Evolutionary conservation across 1,284 basidiomycete genomes (phyloP), one percentile per base, ranked within the genome.

Genomic region (Cryptococcus depauperatus): DNA sequence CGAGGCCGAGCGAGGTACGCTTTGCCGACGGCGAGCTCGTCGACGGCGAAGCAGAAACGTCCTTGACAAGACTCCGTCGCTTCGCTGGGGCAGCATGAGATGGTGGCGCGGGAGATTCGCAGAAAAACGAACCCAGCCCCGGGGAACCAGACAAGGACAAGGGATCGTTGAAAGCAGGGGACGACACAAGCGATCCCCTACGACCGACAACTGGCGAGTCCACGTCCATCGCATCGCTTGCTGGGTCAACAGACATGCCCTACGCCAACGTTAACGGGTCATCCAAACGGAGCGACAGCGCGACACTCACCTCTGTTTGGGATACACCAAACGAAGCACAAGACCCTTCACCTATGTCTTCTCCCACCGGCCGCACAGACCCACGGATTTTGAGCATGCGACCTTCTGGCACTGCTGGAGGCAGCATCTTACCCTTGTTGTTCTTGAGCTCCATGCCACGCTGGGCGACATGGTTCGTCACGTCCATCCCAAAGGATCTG

Each of bases 11-110:
- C 6, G 61, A 57, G 9, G 61, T 50, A 7, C 66, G 61, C 39
- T 63, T 62, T 18, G 62, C 59, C 3, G 65, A 68, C 3, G 69
- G 66, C 5, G 69, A 71, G 19, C 60, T 58, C 8, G 63, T 62
- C 3, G 63, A 58, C 1, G 61, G 61, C 0, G 68, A 69, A 3
- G 58, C 59, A 8, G 68, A 66, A 1, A 66, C 66, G 1, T 62
- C 62, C 6, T 52, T 53, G 37, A 58, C 47, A 9, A 62, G 50
- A 34, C 55, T 57, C 11, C 64, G 50, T 23, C 64, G 54, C 46
- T 65, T 67, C 8, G 57, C 44, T 23, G 57, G 54, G 5, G 55
- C 52, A 16, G 51, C 47, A 30, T 51, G 50, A 8, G 56, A 40
- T 3, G 61, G 57, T 3, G 56, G 52, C 4, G 55, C 59, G 7